A percentile compares a stretch with the other conserved stretches of the same genome.
Conservation (phyloP, 306 rosid species). For the Sechiopsis laciniata region DNA sequence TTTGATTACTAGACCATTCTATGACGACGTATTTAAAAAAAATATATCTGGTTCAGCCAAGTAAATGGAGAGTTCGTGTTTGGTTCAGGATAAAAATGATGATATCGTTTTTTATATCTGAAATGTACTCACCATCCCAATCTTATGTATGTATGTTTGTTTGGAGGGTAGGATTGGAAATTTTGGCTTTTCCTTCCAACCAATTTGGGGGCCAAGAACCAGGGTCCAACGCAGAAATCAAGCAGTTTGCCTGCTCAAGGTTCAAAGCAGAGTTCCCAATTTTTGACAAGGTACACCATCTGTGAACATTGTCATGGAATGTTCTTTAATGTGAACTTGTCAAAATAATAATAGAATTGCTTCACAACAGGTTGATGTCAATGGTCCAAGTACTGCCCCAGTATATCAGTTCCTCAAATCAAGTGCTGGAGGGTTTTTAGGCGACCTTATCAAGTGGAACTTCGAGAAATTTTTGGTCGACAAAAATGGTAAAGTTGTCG, state of each 20-base stretch:
- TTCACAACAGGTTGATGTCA: constrained; percentile 81
- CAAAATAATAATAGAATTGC: constrained; percentile 20
- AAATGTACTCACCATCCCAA: background rate
- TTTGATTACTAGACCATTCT: no score
- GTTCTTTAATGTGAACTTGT: background rate
- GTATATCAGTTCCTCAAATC: constrained; percentile 88
- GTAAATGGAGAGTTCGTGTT: background rate
- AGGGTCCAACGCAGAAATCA: constrained; percentile 83
- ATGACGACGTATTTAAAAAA: no score
- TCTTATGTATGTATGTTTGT: constrained; percentile 1
- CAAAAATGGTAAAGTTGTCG: constrained; percentile 87
- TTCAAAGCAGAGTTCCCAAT: constrained; percentile 93
- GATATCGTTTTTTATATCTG: background rate
- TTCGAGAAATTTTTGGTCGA: constrained; percentile 95
- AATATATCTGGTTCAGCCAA: background rate
- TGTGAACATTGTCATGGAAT: background rate
- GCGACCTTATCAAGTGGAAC: constrained; percentile 87
- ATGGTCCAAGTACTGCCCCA: constrained; percentile 92
- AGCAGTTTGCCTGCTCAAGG: constrained; percentile 89
- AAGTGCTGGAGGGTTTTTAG: constrained; percentile 81
- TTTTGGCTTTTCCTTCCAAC: constrained; percentile 96
- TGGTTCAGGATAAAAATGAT: background rate
- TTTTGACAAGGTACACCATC: constrained; percentile 70
- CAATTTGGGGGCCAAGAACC: constrained; percentile 99
- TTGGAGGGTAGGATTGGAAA: constrained; percentile 60